These are phyloP conservation scores for Spinacia oleracea DNA, from an alignment of 179 eudicot species.

Conservation along the genomic window DNA sequence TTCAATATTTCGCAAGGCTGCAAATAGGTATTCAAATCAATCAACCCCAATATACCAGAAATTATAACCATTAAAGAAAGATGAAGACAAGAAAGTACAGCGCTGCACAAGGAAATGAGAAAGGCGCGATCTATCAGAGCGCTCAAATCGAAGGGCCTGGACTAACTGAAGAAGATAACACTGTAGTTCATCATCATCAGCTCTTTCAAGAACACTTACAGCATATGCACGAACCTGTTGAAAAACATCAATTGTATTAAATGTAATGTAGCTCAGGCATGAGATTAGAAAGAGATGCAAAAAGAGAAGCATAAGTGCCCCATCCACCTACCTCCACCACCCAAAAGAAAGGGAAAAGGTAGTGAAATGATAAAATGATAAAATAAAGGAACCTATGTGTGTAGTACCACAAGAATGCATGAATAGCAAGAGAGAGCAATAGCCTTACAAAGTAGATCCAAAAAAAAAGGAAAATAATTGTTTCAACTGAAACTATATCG, in stretches of 20 bases:
- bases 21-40: conserved; percentile 20
- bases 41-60: conserved; percentile 8
- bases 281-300: neutral
- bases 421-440: conserved; percentile 8
- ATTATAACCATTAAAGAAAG: conserved; percentile 6
- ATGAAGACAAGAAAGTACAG: conserved; percentile 42
- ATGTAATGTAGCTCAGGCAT: conserved; percentile 8
- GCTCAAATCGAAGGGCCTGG: conserved; percentile 99
- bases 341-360: neutral
- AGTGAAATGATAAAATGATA: conserved; percentile 1
- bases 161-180: conserved; percentile 98
- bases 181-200: conserved; percentile 98
- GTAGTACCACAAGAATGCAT: conserved; percentile 4
- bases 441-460: neutral
- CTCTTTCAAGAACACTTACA: conserved; percentile 91
- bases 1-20: conserved; percentile 86
- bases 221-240: conserved; percentile 97
- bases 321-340: neutral
- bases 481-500: neutral
- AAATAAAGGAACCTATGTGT: neutral
- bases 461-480: neutral
- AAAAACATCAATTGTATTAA: neutral
- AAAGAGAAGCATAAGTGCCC: neutral
- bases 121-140: conserved; percentile 92
- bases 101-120: conserved; percentile 93